Conservation (phyloP, 1,284 basidiomycete species). For the Cutaneotrichosporon curvatum region DNA sequence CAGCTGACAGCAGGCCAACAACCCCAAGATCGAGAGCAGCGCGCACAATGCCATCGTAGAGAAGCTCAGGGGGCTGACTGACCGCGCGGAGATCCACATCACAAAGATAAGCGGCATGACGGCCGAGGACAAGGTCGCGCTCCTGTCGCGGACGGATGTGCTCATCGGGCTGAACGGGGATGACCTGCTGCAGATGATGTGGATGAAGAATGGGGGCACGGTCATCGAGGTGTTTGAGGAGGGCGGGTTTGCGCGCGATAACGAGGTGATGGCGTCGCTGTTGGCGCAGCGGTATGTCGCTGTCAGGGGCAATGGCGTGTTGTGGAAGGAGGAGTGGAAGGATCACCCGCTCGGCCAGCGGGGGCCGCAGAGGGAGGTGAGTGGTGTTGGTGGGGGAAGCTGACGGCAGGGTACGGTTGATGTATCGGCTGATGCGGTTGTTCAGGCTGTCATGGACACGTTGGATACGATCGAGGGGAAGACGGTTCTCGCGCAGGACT, state of each 20-base stretch:
- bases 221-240: constrained; percentile 28
- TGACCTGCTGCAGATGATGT: constrained; percentile 27
- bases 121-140: constrained; percentile 25
- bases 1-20: neutral
- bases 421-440: neutral
- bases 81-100: constrained; percentile 39
- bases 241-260: constrained; percentile 28
- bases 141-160: constrained; percentile 33
- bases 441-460: neutral
- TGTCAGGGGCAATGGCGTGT: constrained; percentile 19
- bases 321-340: constrained; percentile 5
- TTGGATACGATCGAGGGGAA: neutral
- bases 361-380: constrained; percentile 1
- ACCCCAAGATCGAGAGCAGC: constrained; percentile 16
- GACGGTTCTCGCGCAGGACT: neutral
- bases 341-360: constrained; percentile 1
- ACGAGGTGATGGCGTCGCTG: constrained; percentile 24
- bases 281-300: constrained; percentile 31
- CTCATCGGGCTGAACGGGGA: constrained; percentile 31
- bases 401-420: neutral
- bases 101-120: constrained; percentile 28
- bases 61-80: constrained; percentile 30
- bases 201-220: constrained; percentile 31
- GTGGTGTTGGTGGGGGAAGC: neutral
- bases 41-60: constrained; percentile 28